phyloP scores from a whole-genome alignment of 2,329 filamentous ascomycete genomes.

The Diaporthe vaccinii region DNA sequence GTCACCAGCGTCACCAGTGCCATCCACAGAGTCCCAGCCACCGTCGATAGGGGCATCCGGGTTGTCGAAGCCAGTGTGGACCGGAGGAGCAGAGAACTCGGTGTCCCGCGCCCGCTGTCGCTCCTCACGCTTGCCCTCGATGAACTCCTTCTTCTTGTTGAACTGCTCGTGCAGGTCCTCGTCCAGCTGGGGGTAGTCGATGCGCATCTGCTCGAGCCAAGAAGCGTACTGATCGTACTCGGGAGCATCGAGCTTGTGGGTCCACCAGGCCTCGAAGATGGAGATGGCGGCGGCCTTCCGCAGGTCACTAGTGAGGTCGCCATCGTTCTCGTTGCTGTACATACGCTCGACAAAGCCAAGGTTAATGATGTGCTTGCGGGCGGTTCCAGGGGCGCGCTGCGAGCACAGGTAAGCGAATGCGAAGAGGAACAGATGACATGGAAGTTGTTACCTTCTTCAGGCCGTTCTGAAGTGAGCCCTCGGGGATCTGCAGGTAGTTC shows the following conservation, averaged over 20 bases:
- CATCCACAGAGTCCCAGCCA: constrained; percentile 28
- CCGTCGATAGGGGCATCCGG: background rate
- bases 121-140: constrained; percentile 38
- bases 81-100: background rate
- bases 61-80: background rate
- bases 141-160: constrained; percentile 38
- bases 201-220: constrained; percentile 37
- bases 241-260: constrained; percentile 30
- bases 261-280: constrained; percentile 41
- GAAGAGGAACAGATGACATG: background rate
- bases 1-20: background rate
- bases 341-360: constrained; percentile 32
- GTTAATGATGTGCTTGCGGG: constrained; percentile 37
- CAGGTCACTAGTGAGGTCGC: constrained; percentile 19
- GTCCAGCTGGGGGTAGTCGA: constrained; percentile 36
- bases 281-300: constrained; percentile 38
- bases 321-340: constrained; percentile 23
- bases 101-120: constrained; percentile 16
- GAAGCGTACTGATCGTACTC: constrained; percentile 37
- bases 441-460: constrained; percentile 33
- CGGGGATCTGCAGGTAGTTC: constrained; percentile 37
- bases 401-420: background rate
- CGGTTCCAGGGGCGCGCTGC: constrained; percentile 31
- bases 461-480: constrained; percentile 39
- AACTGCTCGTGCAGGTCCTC: constrained; percentile 38